A percentile compares a stretch with the other conserved stretches of the same genome.
Evolutionary conservation across 768 basidiomycete species (phyloP).

Genomic region (Leucocoprinus leucothites): DNA sequence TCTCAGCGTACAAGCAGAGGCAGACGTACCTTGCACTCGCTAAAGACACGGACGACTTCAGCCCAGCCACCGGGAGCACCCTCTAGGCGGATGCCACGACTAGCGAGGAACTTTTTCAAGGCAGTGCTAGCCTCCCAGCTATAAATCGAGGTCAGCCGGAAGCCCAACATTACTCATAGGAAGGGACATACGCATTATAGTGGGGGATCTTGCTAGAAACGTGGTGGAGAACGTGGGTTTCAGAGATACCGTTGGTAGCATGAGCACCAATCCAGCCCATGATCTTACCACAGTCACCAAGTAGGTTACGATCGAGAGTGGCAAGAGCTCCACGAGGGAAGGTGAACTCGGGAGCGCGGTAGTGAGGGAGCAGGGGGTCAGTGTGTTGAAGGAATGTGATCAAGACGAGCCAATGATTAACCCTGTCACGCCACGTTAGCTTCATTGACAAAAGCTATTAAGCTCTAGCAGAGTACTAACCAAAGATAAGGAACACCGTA

Average conservation of each 20-base stretch:
- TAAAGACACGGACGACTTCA: constrained; percentile 75
- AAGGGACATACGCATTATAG: constrained; percentile 65
- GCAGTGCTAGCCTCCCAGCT: constrained; percentile 91
- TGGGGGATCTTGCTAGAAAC: constrained; percentile 95
- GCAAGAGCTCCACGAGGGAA: constrained; percentile 92
- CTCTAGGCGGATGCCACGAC: constrained; percentile 58
- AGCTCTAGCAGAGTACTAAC: constrained; percentile 27
- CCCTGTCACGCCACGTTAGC: constrained; percentile 35
- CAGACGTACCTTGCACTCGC: constrained; percentile 64
- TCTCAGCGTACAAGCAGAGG: background rate
- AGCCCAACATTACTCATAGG: background rate
- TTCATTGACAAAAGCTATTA: background rate
- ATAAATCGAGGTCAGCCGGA: constrained; percentile 5
- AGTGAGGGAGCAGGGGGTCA: constrained; percentile 92
- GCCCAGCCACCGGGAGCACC: constrained; percentile 78
- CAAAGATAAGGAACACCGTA: constrained; percentile 91
- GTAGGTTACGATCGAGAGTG: constrained; percentile 82
- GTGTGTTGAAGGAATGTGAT: constrained; percentile 99
- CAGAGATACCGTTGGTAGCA: constrained; percentile 89
- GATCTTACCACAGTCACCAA: constrained; percentile 74
- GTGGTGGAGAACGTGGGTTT: constrained; percentile 93
- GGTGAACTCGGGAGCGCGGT: constrained; percentile 84
- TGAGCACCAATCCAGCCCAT: constrained; percentile 85
- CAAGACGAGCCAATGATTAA: constrained; percentile 92
- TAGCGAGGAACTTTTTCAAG: constrained; percentile 71